A percentile compares a stretch with the other conserved stretches of the same genome.
phyloP scores from a whole-genome alignment of 345 rosid species.

The Luvunga scandens region DNA sequence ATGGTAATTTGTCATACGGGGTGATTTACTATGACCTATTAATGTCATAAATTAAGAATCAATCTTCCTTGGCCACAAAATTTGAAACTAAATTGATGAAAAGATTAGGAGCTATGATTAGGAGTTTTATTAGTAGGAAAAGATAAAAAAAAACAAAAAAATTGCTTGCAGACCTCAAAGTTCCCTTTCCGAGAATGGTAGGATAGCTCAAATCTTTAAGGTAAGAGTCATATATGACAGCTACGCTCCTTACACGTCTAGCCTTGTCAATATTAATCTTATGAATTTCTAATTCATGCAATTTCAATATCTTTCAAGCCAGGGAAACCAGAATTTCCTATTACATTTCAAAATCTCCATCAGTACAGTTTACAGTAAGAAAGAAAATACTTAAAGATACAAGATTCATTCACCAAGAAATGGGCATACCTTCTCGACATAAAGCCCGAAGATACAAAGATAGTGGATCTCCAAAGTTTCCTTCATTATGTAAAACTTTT shows the following conservation, averaged over 20 bases:
- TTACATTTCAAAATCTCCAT: not conserved
- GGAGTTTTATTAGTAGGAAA: not conserved
- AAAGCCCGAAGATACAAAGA: constrained; percentile 93
- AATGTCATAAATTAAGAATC: not conserved
- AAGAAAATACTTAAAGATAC: not conserved
- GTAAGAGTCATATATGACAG: constrained; percentile 1
- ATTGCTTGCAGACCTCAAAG: not conserved
- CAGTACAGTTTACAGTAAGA: not conserved
- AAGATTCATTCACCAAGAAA: not conserved
- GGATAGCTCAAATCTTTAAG: not conserved
- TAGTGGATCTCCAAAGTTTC: constrained; percentile 90
- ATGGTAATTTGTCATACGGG: not conserved
- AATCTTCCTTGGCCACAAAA: not conserved
- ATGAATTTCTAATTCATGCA: not conserved
- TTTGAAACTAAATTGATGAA: not conserved
- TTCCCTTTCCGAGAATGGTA: not conserved
- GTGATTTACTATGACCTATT: not conserved
- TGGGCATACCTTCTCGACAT: constrained; percentile 83
- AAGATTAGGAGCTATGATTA: not conserved
- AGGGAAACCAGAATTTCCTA: not conserved
- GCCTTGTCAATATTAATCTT: not conserved
- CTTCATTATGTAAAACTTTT: constrained; percentile 57
- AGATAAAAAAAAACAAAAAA: not conserved
- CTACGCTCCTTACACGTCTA: not conserved
- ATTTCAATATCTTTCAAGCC: not conserved